Evolutionary conservation across 129 eudicot species (phyloP).

Genomic region (Arctium minus): DNA sequence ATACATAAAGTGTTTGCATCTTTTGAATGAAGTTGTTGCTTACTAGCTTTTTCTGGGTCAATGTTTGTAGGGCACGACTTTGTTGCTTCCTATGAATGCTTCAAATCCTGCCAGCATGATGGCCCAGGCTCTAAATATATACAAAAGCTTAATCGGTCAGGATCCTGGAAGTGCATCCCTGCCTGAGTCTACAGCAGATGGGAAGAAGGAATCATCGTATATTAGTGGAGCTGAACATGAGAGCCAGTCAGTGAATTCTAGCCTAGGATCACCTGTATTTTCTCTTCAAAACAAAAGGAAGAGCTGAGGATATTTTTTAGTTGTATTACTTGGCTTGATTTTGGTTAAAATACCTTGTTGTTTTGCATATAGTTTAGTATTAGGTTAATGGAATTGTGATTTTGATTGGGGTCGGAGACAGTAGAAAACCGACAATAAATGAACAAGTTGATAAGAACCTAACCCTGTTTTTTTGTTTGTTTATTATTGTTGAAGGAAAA

Average conservation of each 20-base stretch:
- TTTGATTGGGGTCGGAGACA: background rate
- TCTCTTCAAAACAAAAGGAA: conserved; percentile 63
- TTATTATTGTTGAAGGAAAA: background rate
- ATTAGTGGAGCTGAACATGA: conserved; percentile 9
- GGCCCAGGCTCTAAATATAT: conserved; percentile 67
- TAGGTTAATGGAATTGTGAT: conserved; percentile 4
- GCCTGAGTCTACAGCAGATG: conserved; percentile 19
- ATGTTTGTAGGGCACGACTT: conserved; percentile 56
- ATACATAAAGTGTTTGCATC: background rate
- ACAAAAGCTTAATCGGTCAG: conserved; percentile 56
- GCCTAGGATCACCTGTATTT: conserved; percentile 50
- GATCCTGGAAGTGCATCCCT: conserved; percentile 12
- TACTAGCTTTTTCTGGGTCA: background rate
- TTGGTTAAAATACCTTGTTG: background rate
- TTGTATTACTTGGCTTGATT: background rate
- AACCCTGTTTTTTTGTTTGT: background rate
- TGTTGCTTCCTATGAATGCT: conserved; percentile 71
- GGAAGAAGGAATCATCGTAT: conserved; percentile 10
- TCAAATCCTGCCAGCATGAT: conserved; percentile 77
- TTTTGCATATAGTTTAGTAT: conserved; percentile 7
- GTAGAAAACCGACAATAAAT: conserved; percentile 1
- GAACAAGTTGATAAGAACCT: background rate
- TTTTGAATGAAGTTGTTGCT: background rate
- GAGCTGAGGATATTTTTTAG: background rate
- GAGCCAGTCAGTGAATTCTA: background rate